Evolutionary conservation across 768 basidiomycete species (phyloP).

Genomic region (Lactarius akahatsu): DNA sequence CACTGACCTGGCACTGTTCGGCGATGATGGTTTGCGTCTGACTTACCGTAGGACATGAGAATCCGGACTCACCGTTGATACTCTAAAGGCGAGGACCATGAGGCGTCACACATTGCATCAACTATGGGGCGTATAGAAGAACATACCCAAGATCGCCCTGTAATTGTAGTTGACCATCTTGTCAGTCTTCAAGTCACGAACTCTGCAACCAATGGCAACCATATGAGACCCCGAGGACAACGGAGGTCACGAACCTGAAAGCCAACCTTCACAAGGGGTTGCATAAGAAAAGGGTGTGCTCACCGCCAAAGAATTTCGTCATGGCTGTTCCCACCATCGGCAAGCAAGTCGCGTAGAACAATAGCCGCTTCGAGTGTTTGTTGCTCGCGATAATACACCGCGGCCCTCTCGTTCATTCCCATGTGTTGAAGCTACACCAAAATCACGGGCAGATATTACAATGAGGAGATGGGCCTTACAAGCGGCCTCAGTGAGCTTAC

Average conservation of each 20-base stretch:
- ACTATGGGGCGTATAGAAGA: not conserved
- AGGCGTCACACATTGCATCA: not conserved
- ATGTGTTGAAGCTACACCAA: slow-evolving; percentile 15
- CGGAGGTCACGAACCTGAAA: slow-evolving; percentile 18
- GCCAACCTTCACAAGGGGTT: too few relatives aligned
- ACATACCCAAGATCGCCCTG: not conserved
- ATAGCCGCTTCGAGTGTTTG: slow-evolving; percentile 20
- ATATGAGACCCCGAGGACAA: slow-evolving; percentile 16
- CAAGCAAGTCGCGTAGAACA: slow-evolving; percentile 22
- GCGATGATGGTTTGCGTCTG: not conserved
- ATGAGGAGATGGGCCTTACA: not conserved
- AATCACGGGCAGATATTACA: not conserved
- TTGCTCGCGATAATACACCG: slow-evolving; percentile 19
- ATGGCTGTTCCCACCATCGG: not conserved
- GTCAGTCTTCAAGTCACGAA: slow-evolving; percentile 12
- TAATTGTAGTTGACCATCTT: slow-evolving; percentile 14
- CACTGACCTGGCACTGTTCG: slow-evolving; percentile 7
- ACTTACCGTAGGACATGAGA: not conserved
- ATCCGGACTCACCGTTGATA: slow-evolving; percentile 1
- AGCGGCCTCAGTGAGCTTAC: not conserved
- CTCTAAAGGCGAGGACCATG: not conserved
- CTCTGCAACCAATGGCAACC: slow-evolving; percentile 19
- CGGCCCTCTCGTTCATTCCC: slow-evolving; percentile 18
- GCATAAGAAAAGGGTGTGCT: not conserved
- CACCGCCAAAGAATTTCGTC: slow-evolving; percentile 15